Evolutionary conservation across 2,329 filamentous ascomycete species (phyloP), one percentile per base, ranked within the genome.

Genomic region (Colletotrichum simmondsii): DNA sequence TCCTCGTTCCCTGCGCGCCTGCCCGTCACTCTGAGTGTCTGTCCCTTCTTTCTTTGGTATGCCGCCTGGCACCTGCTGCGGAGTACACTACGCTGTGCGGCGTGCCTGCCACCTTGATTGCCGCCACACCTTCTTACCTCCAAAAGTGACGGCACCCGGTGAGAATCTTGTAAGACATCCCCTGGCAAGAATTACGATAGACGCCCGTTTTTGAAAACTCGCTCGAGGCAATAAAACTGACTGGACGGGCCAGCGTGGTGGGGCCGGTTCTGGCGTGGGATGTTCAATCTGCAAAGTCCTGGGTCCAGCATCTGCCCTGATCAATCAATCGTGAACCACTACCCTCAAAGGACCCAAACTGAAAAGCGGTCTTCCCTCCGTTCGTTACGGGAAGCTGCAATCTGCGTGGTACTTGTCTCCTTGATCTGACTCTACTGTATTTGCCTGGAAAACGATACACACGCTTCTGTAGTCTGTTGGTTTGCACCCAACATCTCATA

Each of bases 261-360:
- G 60, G 60, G 19, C 60, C 19, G 19, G 42, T 19, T 22, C 65
- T 63, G 52, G 70, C 65, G 58, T 72, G 70, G 70, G 65, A 72
- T 69, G 59, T 60, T 22, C 42, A 49, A 22, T 22, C 42, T 49
- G 42, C 19, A 22, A 49, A 49, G 19, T 49, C 42, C 19, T 22
- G 19, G 19, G 42, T 49, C 42, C 42, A 49, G 42, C 49, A 37
- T 32, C 49, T 54, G 22, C 32, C 57, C 46, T 56, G n/a, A 14
- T 42, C 11, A n/a, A 35, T 46, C 24, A 37, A 22, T 24, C 28
- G 26, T 10, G 53, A 22, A 46, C 42, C n/a, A 19, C 16, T 6
- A 19, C 16, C 32, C 12, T 35, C 28, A 30, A 30, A 30, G 28
- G 28, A 35, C 32, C 37, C 37, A 42, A 42, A 42, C 37, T 42